These are phyloP conservation scores for Clavispora fructus DNA, from an alignment of 805 yeast species.

Conservation along the genomic window DNA sequence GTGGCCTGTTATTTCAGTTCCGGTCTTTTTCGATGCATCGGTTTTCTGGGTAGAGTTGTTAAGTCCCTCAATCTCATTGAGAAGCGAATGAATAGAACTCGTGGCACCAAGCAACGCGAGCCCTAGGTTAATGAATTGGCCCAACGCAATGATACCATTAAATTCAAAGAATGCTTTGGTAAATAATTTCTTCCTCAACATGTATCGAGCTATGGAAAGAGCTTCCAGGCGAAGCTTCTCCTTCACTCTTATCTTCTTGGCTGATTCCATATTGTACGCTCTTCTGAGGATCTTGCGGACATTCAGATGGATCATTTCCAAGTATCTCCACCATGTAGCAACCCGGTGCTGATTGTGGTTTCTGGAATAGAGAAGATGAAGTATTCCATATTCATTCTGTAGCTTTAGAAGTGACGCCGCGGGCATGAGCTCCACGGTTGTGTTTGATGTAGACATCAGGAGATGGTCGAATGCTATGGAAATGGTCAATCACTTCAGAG, in stretches of 20 bases:
- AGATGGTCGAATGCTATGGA: background rate
- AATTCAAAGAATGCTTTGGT: conserved; percentile 54
- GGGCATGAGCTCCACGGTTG: background rate
- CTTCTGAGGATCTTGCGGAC: conserved; percentile 35
- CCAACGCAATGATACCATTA: conserved; percentile 63
- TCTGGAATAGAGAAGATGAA: conserved; percentile 64
- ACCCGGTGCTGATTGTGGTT: conserved; percentile 72
- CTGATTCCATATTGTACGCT: conserved; percentile 19
- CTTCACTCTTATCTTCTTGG: conserved; percentile 9
- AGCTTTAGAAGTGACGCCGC: conserved; percentile 2
- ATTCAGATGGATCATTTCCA: conserved; percentile 59
- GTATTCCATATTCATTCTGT: conserved; percentile 48
- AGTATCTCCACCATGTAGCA: conserved; percentile 71
- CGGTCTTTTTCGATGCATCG: background rate
- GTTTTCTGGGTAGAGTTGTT: background rate
- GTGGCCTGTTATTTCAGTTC: background rate
- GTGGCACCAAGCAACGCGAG: conserved; percentile 57
- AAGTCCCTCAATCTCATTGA: conserved; percentile 16
- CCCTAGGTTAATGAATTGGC: conserved; percentile 74
- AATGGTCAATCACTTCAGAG: no score
- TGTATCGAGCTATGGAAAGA: conserved; percentile 17
- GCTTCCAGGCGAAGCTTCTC: conserved; percentile 9
- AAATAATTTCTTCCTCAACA: conserved; percentile 31
- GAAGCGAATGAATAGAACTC: conserved; percentile 37
- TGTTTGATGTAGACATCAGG: background rate